Conservation (phyloP, 2,329 filamentous ascomycete genomes). For the Ophidiomyces ophidiicola region DNA sequence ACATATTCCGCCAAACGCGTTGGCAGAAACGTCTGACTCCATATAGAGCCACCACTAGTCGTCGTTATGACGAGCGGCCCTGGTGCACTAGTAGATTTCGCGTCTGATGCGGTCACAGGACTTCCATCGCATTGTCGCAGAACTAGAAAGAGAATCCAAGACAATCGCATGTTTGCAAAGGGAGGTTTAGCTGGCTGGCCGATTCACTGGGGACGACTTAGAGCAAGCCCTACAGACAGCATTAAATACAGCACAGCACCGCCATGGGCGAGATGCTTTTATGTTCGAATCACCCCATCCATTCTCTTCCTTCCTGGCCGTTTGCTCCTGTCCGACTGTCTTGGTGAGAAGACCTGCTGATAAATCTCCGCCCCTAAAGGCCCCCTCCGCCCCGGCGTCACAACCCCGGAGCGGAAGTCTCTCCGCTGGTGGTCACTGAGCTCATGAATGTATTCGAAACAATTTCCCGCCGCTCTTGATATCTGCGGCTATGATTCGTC, state of each 20-base stretch:
- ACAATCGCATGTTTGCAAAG: slow-evolving; percentile 5
- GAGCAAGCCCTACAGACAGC: too few relatives aligned
- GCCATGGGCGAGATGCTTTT: too few relatives aligned
- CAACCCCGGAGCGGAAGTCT: background rate
- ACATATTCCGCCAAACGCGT: slow-evolving; percentile 4
- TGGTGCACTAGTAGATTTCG: background rate
- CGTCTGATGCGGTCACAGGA: background rate
- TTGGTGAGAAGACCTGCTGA: background rate
- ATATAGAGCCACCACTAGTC: slow-evolving; percentile 3
- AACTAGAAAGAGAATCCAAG: background rate
- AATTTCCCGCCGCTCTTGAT: too few relatives aligned
- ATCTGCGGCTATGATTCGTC: too few relatives aligned
- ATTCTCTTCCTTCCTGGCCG: too few relatives aligned
- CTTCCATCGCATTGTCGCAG: slow-evolving; percentile 3
- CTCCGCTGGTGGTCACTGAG: background rate
- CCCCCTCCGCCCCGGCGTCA: background rate
- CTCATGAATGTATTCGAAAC: too few relatives aligned
- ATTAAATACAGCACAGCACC: too few relatives aligned
- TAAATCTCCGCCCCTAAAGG: background rate
- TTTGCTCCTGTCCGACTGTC: too few relatives aligned
- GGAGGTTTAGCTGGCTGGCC: too few relatives aligned
- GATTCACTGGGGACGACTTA: too few relatives aligned
- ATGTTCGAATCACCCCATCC: too few relatives aligned
- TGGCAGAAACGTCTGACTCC: slow-evolving; percentile 3
- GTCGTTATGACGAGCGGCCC: slow-evolving; percentile 2